phyloP scores from a whole-genome alignment of 1,284 basidiomycete genomes.

The Phenoliferia sp. region DNA sequence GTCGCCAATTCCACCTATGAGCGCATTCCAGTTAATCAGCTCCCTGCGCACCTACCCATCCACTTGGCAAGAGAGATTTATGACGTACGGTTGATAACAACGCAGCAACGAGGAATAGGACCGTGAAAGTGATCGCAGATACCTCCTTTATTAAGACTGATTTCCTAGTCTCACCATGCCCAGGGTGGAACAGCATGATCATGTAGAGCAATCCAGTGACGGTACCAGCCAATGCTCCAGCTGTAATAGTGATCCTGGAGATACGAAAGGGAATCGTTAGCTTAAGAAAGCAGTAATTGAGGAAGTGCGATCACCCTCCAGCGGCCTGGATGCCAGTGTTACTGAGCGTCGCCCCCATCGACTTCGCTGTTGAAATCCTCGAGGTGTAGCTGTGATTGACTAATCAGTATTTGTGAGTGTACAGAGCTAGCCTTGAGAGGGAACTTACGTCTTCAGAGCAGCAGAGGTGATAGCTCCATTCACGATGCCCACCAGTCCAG shows the following conservation, averaged over 20 bases:
- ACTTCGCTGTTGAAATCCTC: not conserved
- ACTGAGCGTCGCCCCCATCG: not conserved
- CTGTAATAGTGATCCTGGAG: not conserved
- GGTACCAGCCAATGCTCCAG: not conserved
- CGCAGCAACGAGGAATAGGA: not conserved
- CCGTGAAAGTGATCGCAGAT: not conserved
- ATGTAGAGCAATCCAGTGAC: not conserved
- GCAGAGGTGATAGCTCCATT: not conserved
- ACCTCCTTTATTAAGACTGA: not conserved
- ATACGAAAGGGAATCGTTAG: too few species aligned
- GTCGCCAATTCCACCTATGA: not conserved
- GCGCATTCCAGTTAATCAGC: not conserved
- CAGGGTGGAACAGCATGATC: not conserved
- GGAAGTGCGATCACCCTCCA: too few species aligned
- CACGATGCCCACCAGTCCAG: not conserved
- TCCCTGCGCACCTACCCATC: not conserved
- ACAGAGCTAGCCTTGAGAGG: not conserved
- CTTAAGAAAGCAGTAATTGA: too few species aligned
- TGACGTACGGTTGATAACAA: not conserved
- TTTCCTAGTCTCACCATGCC: not conserved
- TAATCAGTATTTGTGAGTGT: not conserved
- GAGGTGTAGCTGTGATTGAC: not conserved
- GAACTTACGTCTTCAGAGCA: not conserved
- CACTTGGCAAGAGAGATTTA: not conserved
- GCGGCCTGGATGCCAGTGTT: not conserved